These are phyloP conservation scores for Mycena sp. DNA, from an alignment of 1,284 basidiomycete species.

Conservation along the genomic window DNA sequence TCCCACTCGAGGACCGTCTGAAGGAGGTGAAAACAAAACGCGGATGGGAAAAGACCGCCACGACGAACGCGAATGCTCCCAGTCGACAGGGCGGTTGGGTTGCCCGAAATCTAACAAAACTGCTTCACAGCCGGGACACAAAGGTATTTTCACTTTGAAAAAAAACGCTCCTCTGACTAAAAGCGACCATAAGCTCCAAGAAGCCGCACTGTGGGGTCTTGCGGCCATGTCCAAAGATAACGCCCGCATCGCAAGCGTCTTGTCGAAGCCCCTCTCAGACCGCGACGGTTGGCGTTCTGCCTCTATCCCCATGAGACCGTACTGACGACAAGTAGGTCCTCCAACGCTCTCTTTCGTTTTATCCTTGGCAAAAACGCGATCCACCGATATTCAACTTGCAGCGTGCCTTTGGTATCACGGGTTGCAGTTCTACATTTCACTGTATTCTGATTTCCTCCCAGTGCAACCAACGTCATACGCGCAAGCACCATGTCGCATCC, in stretches of 20 bases:
- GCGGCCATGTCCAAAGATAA: constrained; percentile 78
- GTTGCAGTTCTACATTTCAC: constrained; percentile 12
- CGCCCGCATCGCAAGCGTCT: constrained; percentile 54
- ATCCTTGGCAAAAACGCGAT: constrained; percentile 62
- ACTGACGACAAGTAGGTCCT: constrained; percentile 34
- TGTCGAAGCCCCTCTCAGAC: constrained; percentile 53
- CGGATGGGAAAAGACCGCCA: constrained; percentile 70
- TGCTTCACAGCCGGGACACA: constrained; percentile 60
- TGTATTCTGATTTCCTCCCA: constrained; percentile 34
- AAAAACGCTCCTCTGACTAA: not conserved
- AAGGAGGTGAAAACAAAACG: constrained; percentile 45
- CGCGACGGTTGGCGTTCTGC: constrained; percentile 46
- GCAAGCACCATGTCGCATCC: constrained; percentile 41
- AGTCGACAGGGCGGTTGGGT: constrained; percentile 67
- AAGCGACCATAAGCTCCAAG: constrained; percentile 63
- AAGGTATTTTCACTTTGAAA: constrained; percentile 52
- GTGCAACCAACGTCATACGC: constrained; percentile 68
- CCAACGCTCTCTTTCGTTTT: constrained; percentile 53
- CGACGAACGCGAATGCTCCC: constrained; percentile 47
- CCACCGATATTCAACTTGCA: constrained; percentile 68
- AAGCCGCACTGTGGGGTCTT: constrained; percentile 76
- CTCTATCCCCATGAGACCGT: not conserved
- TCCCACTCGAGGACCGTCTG: constrained; percentile 50
- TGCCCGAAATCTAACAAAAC: constrained; percentile 54
- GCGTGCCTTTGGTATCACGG: constrained; percentile 74